Conservation (phyloP, 495 filamentous ascomycete genomes). For the Amphirosellinia nigrospora region DNA sequence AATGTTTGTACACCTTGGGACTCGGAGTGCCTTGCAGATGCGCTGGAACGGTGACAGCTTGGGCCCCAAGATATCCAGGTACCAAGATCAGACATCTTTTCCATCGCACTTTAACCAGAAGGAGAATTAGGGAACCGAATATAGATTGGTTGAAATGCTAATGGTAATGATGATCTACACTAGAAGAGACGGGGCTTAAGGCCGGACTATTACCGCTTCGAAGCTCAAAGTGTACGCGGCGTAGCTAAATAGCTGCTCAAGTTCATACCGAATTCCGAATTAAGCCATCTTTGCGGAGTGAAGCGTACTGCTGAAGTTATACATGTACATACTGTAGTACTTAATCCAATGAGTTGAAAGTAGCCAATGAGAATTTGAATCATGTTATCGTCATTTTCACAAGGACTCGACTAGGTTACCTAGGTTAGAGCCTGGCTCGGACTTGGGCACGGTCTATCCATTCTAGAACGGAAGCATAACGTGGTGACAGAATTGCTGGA, state of each 20-base stretch:
- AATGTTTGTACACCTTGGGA: conserved; percentile 10
- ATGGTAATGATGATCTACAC: conserved; percentile 1
- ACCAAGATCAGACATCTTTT: neutral
- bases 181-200: conserved; percentile 8
- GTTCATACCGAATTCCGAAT: neutral
- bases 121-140: neutral
- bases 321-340: neutral
- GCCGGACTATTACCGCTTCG: neutral
- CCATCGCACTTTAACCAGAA: neutral
- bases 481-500: neutral
- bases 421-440: neutral
- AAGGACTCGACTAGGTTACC: neutral
- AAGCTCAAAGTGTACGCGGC: too few species aligned
- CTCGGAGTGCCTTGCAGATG: conserved; percentile 17
- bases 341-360: neutral
- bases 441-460: neutral
- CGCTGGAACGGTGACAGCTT: conserved; percentile 9
- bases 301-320: neutral
- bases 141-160: neutral
- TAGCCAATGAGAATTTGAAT: neutral
- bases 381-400: neutral
- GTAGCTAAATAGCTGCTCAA: too few species aligned
- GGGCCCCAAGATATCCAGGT: neutral
- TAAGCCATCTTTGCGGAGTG: neutral
- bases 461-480: neutral